phyloP scores from a whole-genome alignment of 2,329 filamentous ascomycete species.

The Sporothrix sp. region DNA sequence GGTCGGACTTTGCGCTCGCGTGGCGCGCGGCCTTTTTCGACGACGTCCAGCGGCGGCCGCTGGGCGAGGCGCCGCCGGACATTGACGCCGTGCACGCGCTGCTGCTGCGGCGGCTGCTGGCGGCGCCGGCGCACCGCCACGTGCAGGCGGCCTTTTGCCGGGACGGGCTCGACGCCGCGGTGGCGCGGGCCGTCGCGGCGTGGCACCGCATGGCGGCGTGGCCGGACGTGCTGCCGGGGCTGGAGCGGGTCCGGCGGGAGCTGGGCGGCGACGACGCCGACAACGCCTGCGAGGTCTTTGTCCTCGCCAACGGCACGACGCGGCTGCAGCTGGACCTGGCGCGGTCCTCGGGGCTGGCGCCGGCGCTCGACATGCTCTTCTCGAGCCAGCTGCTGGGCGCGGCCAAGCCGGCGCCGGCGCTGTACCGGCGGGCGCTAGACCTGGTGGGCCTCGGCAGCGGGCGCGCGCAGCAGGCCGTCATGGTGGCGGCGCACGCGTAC shows the following conservation, averaged over 20 bases:
- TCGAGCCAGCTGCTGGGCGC: conserved; percentile 40
- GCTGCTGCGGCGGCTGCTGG: too few species aligned
- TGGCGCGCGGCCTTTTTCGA: conserved; percentile 43
- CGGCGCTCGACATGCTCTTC: conserved; percentile 40
- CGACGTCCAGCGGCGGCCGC: conserved; percentile 29
- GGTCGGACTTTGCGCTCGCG: conserved; percentile 35
- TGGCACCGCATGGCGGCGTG: too few species aligned
- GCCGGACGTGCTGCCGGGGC: not conserved
- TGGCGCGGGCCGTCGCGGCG: too few species aligned
- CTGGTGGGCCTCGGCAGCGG: conserved; percentile 29
- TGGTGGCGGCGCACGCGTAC: conserved; percentile 47
- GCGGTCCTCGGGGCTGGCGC: conserved; percentile 33
- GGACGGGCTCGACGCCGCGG: too few species aligned
- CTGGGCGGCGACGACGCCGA: not conserved
- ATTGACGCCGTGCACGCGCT: too few species aligned
- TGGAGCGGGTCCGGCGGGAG: not conserved
- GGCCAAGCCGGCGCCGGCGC: conserved; percentile 38
- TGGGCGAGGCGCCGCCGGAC: too few species aligned
- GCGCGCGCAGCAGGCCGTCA: conserved; percentile 35
- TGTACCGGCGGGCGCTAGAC: conserved; percentile 36
- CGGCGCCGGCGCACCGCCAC: too few species aligned
- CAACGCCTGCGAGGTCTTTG: not conserved
- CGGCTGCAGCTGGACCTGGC: conserved; percentile 44
- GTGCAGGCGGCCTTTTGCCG: too few species aligned
- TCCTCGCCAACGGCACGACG: conserved; percentile 10